phyloP scores from a whole-genome alignment of 768 basidiomycete genomes.

The Hirschioporus abietinus region DNA sequence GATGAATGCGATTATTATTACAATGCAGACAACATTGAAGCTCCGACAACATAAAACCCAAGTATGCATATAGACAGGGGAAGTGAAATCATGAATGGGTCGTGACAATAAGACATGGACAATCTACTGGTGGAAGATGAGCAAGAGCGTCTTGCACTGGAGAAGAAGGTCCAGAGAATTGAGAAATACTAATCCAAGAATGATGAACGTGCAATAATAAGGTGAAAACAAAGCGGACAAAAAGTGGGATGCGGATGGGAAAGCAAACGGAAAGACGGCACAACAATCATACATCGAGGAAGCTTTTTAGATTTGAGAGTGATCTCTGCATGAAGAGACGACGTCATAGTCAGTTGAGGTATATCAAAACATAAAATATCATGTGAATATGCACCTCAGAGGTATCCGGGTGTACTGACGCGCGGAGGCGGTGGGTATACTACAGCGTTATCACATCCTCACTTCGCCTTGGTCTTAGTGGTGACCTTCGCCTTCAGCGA shows the following conservation, averaged over 20 bases:
- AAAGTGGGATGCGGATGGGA: not conserved
- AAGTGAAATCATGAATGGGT: not conserved
- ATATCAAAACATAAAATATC: not conserved
- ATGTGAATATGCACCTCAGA: not conserved
- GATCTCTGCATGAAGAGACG: not conserved
- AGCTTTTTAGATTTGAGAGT: not conserved
- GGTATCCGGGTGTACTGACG: not conserved
- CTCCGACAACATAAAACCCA: not conserved
- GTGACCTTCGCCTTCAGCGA: constrained; percentile 1
- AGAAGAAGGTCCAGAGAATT: not conserved
- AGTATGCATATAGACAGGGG: not conserved
- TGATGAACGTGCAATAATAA: not conserved
- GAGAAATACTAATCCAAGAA: not conserved
- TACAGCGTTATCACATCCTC: not conserved
- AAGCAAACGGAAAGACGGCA: too few species aligned
- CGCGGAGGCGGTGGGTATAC: not conserved
- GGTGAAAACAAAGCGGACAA: not conserved
- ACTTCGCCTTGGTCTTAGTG: not conserved
- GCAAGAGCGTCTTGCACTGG: not conserved
- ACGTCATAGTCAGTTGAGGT: not conserved
- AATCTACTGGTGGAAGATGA: not conserved
- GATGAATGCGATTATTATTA: not conserved
- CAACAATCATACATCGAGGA: not conserved
- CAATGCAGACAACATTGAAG: not conserved
- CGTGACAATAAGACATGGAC: not conserved